phyloP scores from a whole-genome alignment of 352 stramenopile species.

The Globisporangium nodosum region DNA sequence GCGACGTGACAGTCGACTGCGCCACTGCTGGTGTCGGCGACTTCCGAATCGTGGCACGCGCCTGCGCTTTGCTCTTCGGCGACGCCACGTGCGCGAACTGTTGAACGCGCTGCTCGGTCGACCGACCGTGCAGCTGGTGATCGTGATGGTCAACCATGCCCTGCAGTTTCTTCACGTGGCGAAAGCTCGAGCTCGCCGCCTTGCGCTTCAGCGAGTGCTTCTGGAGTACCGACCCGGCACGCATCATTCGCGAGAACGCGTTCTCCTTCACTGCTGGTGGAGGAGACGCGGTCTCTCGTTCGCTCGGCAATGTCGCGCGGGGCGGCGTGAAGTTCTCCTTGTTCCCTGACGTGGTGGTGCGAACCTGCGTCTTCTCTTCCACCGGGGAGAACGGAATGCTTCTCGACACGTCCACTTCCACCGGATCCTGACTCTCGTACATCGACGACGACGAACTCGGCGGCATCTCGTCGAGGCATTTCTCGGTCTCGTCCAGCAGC shows the following conservation, averaged over 20 bases:
- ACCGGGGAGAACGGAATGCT: conserved; percentile 51
- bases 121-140: neutral
- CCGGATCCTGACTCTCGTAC: conserved; percentile 56
- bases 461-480: conserved; percentile 11
- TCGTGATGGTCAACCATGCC: neutral
- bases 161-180: conserved; percentile 4
- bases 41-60: neutral
- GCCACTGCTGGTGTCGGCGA: neutral
- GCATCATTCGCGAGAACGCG: conserved; percentile 81
- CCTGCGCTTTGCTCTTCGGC: neutral
- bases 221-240: conserved; percentile 47
- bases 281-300: neutral
- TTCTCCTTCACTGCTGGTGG: conserved; percentile 38
- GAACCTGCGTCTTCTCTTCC: conserved; percentile 22
- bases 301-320: conserved; percentile 3
- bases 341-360: conserved; percentile 4
- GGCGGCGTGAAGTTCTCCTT: conserved; percentile 44
- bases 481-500: conserved; percentile 20
- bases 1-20: conserved; percentile 4
- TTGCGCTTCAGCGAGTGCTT: conserved; percentile 55
- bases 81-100: conserved; percentile 10
- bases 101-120: conserved; percentile 5
- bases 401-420: conserved; percentile 34
- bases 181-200: conserved; percentile 15
- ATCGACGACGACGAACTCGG: conserved; percentile 10